A percentile compares a stretch with the other conserved stretches of the same genome.
phyloP scores from a whole-genome alignment of 495 filamentous ascomycete genomes.

The Margaritispora aquatica region DNA sequence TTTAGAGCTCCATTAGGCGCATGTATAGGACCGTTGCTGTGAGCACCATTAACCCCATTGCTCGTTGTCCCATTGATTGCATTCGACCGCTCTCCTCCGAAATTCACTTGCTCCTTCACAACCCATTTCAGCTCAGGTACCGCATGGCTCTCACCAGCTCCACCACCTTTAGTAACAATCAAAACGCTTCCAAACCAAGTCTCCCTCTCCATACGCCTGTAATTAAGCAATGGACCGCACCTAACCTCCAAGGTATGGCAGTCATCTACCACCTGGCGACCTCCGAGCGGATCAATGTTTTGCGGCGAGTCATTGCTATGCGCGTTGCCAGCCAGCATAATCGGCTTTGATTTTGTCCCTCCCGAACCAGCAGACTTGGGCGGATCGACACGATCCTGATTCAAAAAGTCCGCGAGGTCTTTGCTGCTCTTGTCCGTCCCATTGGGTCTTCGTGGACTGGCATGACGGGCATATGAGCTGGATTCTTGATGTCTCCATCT shows the following conservation, averaged over 20 bases:
- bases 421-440: slow-evolving; percentile 32
- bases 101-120: background rate
- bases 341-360: slow-evolving; percentile 16
- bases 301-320: background rate
- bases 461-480: slow-evolving; percentile 33
- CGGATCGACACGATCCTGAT: slow-evolving; percentile 38
- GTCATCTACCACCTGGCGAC: background rate
- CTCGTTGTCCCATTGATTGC: background rate
- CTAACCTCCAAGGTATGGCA: slow-evolving; percentile 42
- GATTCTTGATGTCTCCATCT: slow-evolving; percentile 50
- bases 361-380: slow-evolving; percentile 19
- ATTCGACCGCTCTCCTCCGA: background rate
- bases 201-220: slow-evolving; percentile 68
- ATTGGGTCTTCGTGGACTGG: slow-evolving; percentile 14
- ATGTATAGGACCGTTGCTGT: background rate
- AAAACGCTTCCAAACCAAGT: slow-evolving; percentile 82
- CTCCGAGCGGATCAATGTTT: background rate
- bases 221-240: slow-evolving; percentile 80
- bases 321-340: slow-evolving; percentile 13
- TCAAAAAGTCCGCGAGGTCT: slow-evolving; percentile 45
- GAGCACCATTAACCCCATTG: background rate
- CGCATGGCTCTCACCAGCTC: slow-evolving; percentile 38
- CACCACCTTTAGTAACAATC: slow-evolving; percentile 65
- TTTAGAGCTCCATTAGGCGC: slow-evolving; percentile 4
- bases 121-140: slow-evolving; percentile 28